Evolutionary conservation across 1,284 basidiomycete species (phyloP).

Genomic region (Paramarasmius palmivorus): DNA sequence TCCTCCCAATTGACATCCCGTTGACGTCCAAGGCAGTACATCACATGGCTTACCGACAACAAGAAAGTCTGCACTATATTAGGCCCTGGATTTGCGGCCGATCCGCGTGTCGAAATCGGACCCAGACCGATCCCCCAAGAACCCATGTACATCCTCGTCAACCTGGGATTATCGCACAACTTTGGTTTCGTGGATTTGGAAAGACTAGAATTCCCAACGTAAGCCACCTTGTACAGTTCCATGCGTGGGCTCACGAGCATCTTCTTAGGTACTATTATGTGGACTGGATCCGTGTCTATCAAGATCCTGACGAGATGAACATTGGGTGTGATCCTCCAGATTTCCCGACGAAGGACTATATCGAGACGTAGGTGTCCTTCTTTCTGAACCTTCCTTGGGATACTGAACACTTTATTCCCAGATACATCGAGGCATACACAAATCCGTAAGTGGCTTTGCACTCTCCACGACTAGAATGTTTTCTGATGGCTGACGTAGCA

Average conservation of each 20-base stretch:
- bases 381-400: not conserved
- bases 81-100: constrained; percentile 60
- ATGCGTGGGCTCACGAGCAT: no score
- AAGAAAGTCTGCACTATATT: constrained; percentile 66
- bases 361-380: constrained; percentile 44
- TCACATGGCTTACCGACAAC: constrained; percentile 30
- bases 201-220: constrained; percentile 52
- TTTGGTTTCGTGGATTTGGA: constrained; percentile 58
- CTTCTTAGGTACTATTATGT: no score
- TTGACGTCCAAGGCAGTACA: constrained; percentile 15
- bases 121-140: constrained; percentile 68
- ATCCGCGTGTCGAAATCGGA: constrained; percentile 53
- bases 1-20: not conserved
- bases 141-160: constrained; percentile 70
- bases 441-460: no score
- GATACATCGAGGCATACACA: constrained; percentile 31
- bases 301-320: constrained; percentile 52
- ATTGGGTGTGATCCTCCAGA: constrained; percentile 72
- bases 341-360: constrained; percentile 66
- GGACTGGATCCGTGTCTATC: constrained; percentile 76
- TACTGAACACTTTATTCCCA: constrained; percentile 13
- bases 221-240: no score
- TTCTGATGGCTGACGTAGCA: no score
- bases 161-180: constrained; percentile 67
- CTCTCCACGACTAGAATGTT: no score